A percentile compares a stretch with the other conserved stretches of the same genome.
Evolutionary conservation across 371 early-diverging fungal genomes (phyloP).

Genomic region (Funneliformis caledonium): DNA sequence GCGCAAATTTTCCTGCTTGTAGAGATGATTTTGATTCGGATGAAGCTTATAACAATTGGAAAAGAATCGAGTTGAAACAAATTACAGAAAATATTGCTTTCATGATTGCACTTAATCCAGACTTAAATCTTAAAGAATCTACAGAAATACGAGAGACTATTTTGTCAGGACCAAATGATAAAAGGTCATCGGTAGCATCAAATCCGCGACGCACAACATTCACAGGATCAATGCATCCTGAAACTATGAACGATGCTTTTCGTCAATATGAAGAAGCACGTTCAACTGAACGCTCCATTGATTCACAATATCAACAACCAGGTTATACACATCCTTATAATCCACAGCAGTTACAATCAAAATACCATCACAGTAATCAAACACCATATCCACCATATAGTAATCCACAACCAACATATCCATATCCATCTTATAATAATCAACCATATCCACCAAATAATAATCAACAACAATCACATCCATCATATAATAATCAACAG

Average conservation of each 20-base stretch:
- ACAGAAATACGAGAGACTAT: constrained; percentile 8
- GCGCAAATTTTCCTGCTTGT: constrained; percentile 26
- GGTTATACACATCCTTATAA: neutral
- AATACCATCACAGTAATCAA: neutral
- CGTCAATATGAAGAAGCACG: neutral
- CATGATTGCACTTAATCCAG: constrained; percentile 9
- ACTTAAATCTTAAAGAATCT: neutral
- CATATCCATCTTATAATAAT: neutral
- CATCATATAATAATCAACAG: neutral
- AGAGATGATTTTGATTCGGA: constrained; percentile 38
- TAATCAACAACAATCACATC: neutral
- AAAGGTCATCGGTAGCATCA: neutral
- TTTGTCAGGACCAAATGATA: neutral
- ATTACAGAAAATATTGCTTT: constrained; percentile 12
- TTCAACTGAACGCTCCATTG: neutral
- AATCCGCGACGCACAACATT: neutral
- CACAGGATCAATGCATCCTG: constrained; percentile 10
- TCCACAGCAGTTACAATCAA: neutral
- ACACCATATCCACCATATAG: neutral
- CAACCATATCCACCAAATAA: constrained; percentile 6
- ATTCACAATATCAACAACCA: neutral
- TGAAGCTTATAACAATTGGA: constrained; percentile 40
- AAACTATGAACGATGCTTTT: constrained; percentile 1
- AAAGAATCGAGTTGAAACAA: constrained; percentile 25
- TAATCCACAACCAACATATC: neutral